Percentiles rank a stretch among this genome's conserved stretches.
Conservation (phyloP, 805 yeast genomes). For the Ogataea ganodermae region DNA sequence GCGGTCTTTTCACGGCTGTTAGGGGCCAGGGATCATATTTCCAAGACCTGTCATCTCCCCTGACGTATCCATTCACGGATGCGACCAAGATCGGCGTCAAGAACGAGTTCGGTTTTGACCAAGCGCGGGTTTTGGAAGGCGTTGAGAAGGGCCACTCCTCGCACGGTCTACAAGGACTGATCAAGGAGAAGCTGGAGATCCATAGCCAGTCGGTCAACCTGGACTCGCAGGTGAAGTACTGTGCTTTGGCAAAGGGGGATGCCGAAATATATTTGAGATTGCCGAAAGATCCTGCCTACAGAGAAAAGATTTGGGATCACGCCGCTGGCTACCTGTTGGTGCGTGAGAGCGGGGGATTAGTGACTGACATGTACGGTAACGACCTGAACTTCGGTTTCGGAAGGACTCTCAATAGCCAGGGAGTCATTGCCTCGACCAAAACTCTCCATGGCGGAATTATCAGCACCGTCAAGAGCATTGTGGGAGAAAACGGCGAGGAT, state of each 20-base stretch:
- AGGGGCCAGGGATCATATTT: slow-evolving; percentile 68
- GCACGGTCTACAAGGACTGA: slow-evolving; percentile 78
- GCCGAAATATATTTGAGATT: slow-evolving; percentile 91
- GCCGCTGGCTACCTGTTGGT: slow-evolving; percentile 92
- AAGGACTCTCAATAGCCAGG: slow-evolving; percentile 77
- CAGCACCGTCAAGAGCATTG: slow-evolving; percentile 43
- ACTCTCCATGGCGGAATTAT: slow-evolving; percentile 53
- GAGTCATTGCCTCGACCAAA: slow-evolving; percentile 82
- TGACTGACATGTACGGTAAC: slow-evolving; percentile 79
- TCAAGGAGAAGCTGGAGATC: slow-evolving; percentile 66
- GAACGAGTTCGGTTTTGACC: slow-evolving; percentile 44
- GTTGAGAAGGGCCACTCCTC: slow-evolving; percentile 96
- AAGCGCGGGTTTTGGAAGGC: slow-evolving; percentile 80
- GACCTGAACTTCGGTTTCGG: slow-evolving; percentile 84
- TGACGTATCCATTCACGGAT: slow-evolving; percentile 41
- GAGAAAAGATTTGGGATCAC: slow-evolving; percentile 98
- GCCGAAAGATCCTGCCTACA: slow-evolving; percentile 73
- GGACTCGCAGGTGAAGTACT: slow-evolving; percentile 96
- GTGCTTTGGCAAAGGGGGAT: slow-evolving; percentile 84
- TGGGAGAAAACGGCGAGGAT: slow-evolving; percentile 38
- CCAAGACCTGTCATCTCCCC: slow-evolving; percentile 40
- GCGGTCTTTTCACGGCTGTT: slow-evolving; percentile 77
- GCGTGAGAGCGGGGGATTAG: slow-evolving; percentile 88
- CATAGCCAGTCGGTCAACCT: slow-evolving; percentile 63
- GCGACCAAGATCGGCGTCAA: slow-evolving; percentile 51